These are phyloP conservation scores for Macaranga tanarius DNA, from an alignment of 441 rosid genomes.

Conservation along the genomic window DNA sequence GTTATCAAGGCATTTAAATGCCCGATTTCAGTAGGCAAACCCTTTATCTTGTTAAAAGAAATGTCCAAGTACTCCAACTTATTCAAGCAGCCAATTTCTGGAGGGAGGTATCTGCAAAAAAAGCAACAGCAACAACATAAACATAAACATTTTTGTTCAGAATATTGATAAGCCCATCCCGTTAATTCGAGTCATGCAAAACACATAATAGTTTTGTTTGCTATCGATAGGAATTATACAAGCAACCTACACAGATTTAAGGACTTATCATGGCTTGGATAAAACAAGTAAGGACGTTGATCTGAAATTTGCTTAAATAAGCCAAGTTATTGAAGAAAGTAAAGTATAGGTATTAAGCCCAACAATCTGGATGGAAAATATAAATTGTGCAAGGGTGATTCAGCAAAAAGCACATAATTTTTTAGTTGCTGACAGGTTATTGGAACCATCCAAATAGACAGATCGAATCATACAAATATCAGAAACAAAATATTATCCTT, in stretches of 20 bases:
- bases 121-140: conserved; percentile 20
- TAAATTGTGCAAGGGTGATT: not conserved
- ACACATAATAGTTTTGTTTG: not conserved
- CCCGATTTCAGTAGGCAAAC: conserved; percentile 70
- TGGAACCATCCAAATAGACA: too few species aligned
- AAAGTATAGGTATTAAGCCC: not conserved
- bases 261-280: too few species aligned
- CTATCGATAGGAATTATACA: not conserved
- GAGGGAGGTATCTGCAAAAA: conserved; percentile 77
- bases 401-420: not conserved
- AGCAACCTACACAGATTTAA: too few species aligned
- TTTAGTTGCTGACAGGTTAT: too few species aligned
- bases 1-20: conserved; percentile 61
- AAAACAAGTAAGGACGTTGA: too few species aligned
- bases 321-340: too few species aligned
- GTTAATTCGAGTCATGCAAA: not conserved
- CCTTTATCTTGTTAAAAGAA: conserved; percentile 89
- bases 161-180: not conserved
- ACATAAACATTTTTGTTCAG: conserved; percentile 14
- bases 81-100: conserved; percentile 87
- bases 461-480: not conserved
- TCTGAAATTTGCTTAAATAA: too few species aligned
- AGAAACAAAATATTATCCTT: not conserved
- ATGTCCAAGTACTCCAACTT: conserved; percentile 82
- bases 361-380: not conserved